A percentile compares a stretch with the other conserved stretches of the same genome.
Evolutionary conservation across 2,329 filamentous ascomycete genomes (phyloP).

Genomic region (Apiospora aurea): DNA sequence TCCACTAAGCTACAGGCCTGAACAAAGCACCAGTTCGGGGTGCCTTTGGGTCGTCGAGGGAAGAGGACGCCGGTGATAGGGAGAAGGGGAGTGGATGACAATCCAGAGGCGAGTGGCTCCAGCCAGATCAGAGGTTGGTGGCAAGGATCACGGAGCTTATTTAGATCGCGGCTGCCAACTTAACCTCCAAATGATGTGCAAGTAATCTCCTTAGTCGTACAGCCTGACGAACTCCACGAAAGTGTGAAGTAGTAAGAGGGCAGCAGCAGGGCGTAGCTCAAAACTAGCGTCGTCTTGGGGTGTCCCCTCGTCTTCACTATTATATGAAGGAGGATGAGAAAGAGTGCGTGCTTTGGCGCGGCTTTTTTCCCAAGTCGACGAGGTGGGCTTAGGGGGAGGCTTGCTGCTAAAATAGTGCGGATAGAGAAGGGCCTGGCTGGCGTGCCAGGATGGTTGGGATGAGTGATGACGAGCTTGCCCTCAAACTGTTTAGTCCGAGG

Average conservation of each 20-base stretch:
- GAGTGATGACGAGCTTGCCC: constrained; percentile 13
- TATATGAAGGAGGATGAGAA: constrained; percentile 18
- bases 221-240: constrained; percentile 23
- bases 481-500: constrained; percentile 22
- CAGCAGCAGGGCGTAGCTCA: constrained; percentile 25
- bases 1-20: constrained; percentile 38
- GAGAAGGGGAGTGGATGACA: constrained; percentile 28
- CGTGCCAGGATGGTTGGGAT: constrained; percentile 21
- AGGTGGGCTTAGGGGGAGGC: constrained; percentile 23
- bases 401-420: constrained; percentile 25
- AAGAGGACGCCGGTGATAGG: constrained; percentile 32
- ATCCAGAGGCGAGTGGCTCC: constrained; percentile 21
- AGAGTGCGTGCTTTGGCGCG: constrained; percentile 21
- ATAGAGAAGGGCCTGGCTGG: constrained; percentile 21
- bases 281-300: constrained; percentile 20
- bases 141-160: constrained; percentile 24
- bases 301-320: constrained; percentile 29
- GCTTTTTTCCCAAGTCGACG: constrained; percentile 14
- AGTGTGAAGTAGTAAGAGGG: constrained; percentile 17
- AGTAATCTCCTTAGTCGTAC: constrained; percentile 26
- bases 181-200: constrained; percentile 25
- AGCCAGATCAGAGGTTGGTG: constrained; percentile 19
- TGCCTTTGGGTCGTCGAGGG: constrained; percentile 7
- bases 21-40: constrained; percentile 29
- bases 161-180: constrained; percentile 25